phyloP scores from a whole-genome alignment of 1,139 yeast species.

The Candida anutae region DNA sequence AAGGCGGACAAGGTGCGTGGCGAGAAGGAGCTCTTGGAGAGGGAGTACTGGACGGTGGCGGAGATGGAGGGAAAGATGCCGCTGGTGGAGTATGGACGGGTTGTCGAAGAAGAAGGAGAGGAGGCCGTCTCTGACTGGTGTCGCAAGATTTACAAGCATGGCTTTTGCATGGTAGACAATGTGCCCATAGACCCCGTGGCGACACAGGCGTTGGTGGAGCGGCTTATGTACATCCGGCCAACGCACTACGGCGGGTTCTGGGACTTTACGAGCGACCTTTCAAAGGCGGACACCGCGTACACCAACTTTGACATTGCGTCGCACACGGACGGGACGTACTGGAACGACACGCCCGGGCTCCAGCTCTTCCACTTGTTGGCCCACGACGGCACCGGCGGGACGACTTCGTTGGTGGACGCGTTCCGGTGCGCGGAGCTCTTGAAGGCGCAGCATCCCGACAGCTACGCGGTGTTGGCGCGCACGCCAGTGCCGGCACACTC shows the following conservation, averaged over 20 bases:
- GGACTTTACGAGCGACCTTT: constrained; percentile 70
- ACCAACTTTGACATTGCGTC: constrained; percentile 60
- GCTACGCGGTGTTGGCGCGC: constrained; percentile 44
- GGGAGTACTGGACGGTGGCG: constrained; percentile 42
- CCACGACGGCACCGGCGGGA: constrained; percentile 69
- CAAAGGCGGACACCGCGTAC: constrained; percentile 70
- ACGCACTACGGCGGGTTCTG: constrained; percentile 80
- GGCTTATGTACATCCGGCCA: constrained; percentile 57
- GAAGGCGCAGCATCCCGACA: constrained; percentile 42
- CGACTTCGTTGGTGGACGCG: constrained; percentile 64
- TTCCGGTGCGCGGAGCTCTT: constrained; percentile 54
- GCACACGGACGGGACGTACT: constrained; percentile 76
- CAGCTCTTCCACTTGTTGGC: constrained; percentile 63
- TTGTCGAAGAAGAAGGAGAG: constrained; percentile 34
- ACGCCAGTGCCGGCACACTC: constrained; percentile 66
- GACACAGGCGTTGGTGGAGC: constrained; percentile 52
- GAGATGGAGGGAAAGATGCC: constrained; percentile 38
- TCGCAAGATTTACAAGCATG: constrained; percentile 49
- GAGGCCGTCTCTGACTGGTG: constrained; percentile 52
- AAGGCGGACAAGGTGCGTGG: constrained; percentile 19
- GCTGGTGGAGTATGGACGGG: constrained; percentile 38
- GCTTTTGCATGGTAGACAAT: constrained; percentile 57
- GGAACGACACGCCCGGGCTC: constrained; percentile 71
- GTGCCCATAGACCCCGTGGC: constrained; percentile 59
- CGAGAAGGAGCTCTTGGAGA: constrained; percentile 20